Evolutionary conservation across 2,329 filamentous ascomycete species (phyloP).

Genomic region (Curvularia spicifera): DNA sequence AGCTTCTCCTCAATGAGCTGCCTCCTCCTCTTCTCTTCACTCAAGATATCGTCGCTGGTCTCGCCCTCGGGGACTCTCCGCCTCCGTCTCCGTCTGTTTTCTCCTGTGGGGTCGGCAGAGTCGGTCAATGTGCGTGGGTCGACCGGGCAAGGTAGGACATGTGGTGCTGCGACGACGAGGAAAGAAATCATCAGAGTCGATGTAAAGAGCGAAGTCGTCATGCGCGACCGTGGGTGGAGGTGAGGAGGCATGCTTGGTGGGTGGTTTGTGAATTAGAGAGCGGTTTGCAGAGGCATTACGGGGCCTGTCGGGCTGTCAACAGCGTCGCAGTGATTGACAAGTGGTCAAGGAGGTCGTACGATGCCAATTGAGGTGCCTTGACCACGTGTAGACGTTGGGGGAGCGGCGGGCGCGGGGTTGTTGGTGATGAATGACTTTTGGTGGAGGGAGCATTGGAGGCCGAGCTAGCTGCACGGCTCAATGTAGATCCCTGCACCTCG

Average conservation of each 20-base stretch:
- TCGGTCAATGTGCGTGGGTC: conserved; percentile 77
- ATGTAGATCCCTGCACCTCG: conserved; percentile 20
- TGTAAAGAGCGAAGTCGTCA: conserved; percentile 93
- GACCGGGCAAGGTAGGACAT: conserved; percentile 88
- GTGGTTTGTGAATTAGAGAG: conserved; percentile 22
- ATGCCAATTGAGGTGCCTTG: conserved; percentile 43
- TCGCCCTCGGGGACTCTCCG: conserved; percentile 43
- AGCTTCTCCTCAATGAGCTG: conserved; percentile 29
- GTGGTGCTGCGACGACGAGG: conserved; percentile 88
- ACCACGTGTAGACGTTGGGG: conserved; percentile 18
- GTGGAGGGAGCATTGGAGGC: conserved; percentile 23
- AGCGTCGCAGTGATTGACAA: conserved; percentile 1
- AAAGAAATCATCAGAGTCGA: conserved; percentile 90
- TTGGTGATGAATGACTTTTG: conserved; percentile 37
- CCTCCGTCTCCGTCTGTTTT: conserved; percentile 50
- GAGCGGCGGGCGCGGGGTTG: conserved; percentile 25
- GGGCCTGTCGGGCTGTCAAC: conserved; percentile 28
- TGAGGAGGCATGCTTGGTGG: conserved; percentile 71
- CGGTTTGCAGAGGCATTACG: conserved; percentile 39
- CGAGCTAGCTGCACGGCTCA: conserved; percentile 15
- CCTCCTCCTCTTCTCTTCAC: conserved; percentile 27
- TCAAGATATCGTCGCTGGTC: conserved; percentile 28
- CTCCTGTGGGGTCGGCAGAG: conserved; percentile 52
- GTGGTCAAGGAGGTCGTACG: conserved; percentile 18
- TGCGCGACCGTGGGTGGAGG: conserved; percentile 90